Percentiles rank a stretch among this genome's conserved stretches.
Evolutionary conservation across 441 rosid species (phyloP).

Genomic region (Euphorbia corollata): DNA sequence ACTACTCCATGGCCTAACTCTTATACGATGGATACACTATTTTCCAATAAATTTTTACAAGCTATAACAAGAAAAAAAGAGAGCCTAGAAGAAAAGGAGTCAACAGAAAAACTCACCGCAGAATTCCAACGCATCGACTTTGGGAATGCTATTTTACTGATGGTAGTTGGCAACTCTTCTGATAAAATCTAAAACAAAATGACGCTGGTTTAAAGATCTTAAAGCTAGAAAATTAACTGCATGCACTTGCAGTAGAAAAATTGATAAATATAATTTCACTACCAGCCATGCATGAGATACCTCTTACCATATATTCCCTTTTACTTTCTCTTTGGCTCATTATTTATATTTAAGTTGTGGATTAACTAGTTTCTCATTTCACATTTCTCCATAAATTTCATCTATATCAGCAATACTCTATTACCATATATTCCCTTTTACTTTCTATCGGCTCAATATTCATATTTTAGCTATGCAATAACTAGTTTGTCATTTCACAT

Average conservation of each 20-base stretch:
- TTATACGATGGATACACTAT: not conserved
- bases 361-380: not conserved
- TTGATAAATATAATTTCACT: not conserved
- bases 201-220: not conserved
- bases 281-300: not conserved
- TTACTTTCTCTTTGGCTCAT: not conserved
- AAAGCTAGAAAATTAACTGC: not conserved
- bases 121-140: slow-evolving; percentile 99
- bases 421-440: too few relatives aligned
- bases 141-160: slow-evolving; percentile 76
- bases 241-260: not conserved
- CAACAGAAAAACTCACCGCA: slow-evolving; percentile 36
- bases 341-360: not conserved
- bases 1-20: not conserved
- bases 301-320: not conserved
- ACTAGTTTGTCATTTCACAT: too few relatives aligned
- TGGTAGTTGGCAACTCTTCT: slow-evolving; percentile 63
- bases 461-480: too few relatives aligned
- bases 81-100: slow-evolving; percentile 8
- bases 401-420: not conserved
- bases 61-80: not conserved
- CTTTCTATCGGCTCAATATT: too few relatives aligned
- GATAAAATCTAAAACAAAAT: slow-evolving; percentile 58
- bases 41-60: not conserved
- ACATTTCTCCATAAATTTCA: not conserved